Base-by-base conservation (phyloP, 257 asterid genomes). In the Solanum arcanum region DNA sequence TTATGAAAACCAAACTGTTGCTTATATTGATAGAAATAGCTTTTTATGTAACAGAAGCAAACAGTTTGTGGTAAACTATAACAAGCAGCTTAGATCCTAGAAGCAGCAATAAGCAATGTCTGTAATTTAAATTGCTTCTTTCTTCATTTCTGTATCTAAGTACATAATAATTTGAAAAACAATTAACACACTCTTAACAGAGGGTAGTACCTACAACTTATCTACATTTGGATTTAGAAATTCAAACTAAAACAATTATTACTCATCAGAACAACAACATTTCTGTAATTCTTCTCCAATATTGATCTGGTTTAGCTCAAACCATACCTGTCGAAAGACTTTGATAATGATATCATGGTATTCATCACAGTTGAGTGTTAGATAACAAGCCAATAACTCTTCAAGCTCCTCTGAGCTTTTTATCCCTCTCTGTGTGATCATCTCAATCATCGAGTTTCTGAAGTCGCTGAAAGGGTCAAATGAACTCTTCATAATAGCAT, bases 391-490 rank as follows among this genome's bases (percentile, higher is more conserved):
- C 92, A 96, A 87, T 62, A 95, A 95, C 44, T 94, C 91, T 88
- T 94, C 98, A 12, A 96, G 98, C 85, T 95, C 98, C 42, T 92
- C 91, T 1, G 96, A 89, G 21, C 62, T 89, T 64, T 86, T 81
- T 62, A 96, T 93, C 16, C 93, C 93, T 69, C 89, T 92, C 91
- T 92, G 97, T 29, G 88, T 88, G 56, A 96, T 95, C 99, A 96
- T 96, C 91, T 95, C 98, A 14, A 92, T 78, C 99, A 96, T 96
- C 2, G 99, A 96, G 11, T 96, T 94, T 83, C 94, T 92, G 92
- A 96, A 96, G 77, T 96, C 99, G 64, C 85, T 80, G 41, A 89
- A 88, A 2, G 98, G 98, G 76, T 94, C 86, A 39, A 84, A 89
- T 23, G 99, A 95, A 86, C 91, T 92, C 92, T 94, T 94, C 78